phyloP scores from a whole-genome alignment of 2,329 filamentous ascomycete genomes.

The Zasmidium angulare region DNA sequence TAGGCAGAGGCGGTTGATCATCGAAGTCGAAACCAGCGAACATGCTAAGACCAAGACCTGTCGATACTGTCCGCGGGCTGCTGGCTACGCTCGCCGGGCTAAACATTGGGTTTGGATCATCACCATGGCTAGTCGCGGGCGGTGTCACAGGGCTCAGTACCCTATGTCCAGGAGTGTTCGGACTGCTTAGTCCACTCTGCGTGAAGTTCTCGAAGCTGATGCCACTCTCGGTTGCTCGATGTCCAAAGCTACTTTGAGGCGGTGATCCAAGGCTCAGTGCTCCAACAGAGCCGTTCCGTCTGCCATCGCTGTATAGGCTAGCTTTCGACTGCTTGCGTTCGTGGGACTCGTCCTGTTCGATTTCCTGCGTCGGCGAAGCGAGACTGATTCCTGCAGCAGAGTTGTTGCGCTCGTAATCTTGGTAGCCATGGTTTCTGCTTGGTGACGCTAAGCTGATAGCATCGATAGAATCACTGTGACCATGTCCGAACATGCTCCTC shows the following conservation, averaged over 20 bases:
- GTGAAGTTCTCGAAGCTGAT: slow-evolving; percentile 18
- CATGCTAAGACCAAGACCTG: slow-evolving; percentile 17
- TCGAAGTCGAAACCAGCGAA: slow-evolving; percentile 20
- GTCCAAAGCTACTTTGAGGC: not conserved
- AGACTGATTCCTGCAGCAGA: slow-evolving; percentile 4
- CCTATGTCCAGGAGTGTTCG: not conserved
- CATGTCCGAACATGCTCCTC: not conserved
- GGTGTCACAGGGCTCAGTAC: not conserved
- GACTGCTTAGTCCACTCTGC: slow-evolving; percentile 7
- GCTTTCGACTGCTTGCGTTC: not conserved
- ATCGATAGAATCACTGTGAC: not conserved
- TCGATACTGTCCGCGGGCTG: slow-evolving; percentile 5
- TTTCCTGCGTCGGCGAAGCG: not conserved
- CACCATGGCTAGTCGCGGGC: not conserved
- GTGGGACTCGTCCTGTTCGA: not conserved
- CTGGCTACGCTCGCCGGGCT: slow-evolving; percentile 1
- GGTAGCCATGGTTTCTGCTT: not conserved
- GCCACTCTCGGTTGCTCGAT: slow-evolving; percentile 3
- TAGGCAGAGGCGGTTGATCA: not conserved
- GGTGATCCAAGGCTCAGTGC: slow-evolving; percentile 1
- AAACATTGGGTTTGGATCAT: not conserved
- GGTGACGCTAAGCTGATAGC: not conserved
- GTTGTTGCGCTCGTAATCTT: not conserved
- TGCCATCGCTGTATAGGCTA: slow-evolving; percentile 4
- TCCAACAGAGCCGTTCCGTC: slow-evolving; percentile 7